A percentile compares a stretch with the other conserved stretches of the same genome.
Conservation (phyloP, 1,139 yeast species). For the Casaregolazyma suthepensis region DNA sequence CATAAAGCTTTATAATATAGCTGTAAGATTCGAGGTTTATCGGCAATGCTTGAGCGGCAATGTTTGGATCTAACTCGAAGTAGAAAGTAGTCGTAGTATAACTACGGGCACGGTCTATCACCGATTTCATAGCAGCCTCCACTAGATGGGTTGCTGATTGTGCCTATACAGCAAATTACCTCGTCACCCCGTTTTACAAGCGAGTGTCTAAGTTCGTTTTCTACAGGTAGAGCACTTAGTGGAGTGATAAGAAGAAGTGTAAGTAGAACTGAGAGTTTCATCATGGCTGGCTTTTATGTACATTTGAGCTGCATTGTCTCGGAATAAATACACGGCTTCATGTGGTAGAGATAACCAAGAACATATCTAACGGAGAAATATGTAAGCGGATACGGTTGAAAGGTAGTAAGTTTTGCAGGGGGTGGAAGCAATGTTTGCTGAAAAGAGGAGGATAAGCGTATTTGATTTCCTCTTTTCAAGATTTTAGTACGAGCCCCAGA, state of each 20-base stretch:
- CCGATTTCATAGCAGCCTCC: neutral
- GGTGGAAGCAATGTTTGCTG: neutral
- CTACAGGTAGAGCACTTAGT: neutral
- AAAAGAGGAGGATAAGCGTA: neutral
- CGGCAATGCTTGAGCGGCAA: neutral
- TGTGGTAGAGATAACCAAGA: neutral
- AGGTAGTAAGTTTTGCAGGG: neutral
- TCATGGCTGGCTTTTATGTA: neutral
- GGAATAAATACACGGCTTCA: neutral
- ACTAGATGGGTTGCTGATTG: neutral
- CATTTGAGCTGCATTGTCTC: neutral
- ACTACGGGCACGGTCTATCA: neutral
- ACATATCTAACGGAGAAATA: neutral
- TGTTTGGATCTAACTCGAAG: neutral
- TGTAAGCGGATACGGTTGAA: neutral
- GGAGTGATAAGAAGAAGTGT: neutral
- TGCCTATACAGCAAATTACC: neutral
- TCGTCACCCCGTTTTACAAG: neutral
- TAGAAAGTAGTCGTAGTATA: neutral
- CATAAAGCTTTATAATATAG: neutral
- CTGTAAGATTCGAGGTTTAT: neutral
- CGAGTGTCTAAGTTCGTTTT: neutral
- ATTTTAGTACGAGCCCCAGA: neutral
- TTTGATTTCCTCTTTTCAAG: neutral
- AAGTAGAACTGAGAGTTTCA: neutral